A percentile compares a stretch with the other conserved stretches of the same genome.
Evolutionary conservation across 495 filamentous ascomycete genomes (phyloP).

Genomic region (Sabuloglossum arenarium): DNA sequence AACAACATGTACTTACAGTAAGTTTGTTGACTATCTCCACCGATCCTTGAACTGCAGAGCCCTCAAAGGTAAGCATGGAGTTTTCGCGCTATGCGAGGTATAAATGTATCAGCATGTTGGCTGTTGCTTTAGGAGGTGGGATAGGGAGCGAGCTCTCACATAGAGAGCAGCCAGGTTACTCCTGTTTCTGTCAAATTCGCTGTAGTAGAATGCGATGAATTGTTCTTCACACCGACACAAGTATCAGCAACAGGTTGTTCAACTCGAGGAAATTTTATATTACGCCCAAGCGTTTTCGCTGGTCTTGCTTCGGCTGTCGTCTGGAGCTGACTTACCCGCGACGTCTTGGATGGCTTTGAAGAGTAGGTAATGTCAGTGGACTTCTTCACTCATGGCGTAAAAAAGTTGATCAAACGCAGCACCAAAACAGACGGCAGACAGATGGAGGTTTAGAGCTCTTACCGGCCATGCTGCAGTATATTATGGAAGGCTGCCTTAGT

Average conservation of each 20-base stretch:
- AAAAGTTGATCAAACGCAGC: too few species aligned
- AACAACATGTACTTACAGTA: slow-evolving; percentile 35
- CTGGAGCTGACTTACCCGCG: too few species aligned
- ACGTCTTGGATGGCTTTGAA: too few species aligned
- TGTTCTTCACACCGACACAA: slow-evolving; percentile 33
- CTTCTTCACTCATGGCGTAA: too few species aligned
- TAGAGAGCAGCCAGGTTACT: slow-evolving; percentile 45
- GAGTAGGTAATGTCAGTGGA: too few species aligned
- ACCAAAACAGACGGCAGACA: not conserved
- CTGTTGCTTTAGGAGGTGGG: not conserved
- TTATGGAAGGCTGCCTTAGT: not conserved
- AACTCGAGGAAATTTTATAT: not conserved
- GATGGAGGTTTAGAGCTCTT: not conserved
- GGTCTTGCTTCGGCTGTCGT: not conserved
- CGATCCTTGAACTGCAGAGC: slow-evolving; percentile 32
- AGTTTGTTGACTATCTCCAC: slow-evolving; percentile 55
- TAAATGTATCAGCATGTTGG: not conserved
- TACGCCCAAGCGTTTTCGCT: not conserved
- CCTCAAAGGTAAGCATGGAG: slow-evolving; percentile 92
- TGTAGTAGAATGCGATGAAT: slow-evolving; percentile 80
- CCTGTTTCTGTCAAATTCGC: slow-evolving; percentile 55
- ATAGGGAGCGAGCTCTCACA: slow-evolving; percentile 28
- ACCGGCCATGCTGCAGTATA: not conserved
- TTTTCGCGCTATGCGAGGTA: slow-evolving; percentile 38
- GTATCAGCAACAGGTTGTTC: not conserved